Base-by-base conservation (phyloP, 257 asterid genomes). In the Solanum microdontum region DNA sequence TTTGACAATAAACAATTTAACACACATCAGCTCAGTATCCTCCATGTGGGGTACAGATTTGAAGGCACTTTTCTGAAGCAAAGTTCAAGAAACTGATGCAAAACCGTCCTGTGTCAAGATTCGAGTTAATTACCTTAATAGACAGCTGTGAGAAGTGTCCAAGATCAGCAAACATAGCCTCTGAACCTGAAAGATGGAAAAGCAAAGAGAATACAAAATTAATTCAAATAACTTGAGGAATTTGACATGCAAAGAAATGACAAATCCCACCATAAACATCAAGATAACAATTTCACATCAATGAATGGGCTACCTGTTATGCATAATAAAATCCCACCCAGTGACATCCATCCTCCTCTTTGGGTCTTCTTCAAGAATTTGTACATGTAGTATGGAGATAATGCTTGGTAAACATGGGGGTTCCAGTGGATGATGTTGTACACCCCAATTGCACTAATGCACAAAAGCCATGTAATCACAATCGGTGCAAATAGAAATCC, bases 141-240 rank as follows among this genome's bases (percentile, higher is more conserved):
- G 98, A 95, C 91, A 95, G 30, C 93, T 95, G 99, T 1, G 99
- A 96, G 83, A 96, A 96, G 90, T 96, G 99, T 45, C 99, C 99
- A 88, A 95, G 99, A 92, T 96, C 99, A 37, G 99, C 99, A 90
- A 89, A 95, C 99, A 96, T 96, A 72, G 99, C 98, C 90, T 96
- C 99, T 3, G 99, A 96, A 89, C 99, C 99, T 94, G 92, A 85
- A 87, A 84, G 33, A 69, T 8, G 28, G 28, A 86, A 30, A 82
- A 55, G 84, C 69, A 82, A 30, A 48, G 85, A 48, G 69, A 48
- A 51, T 28, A 45, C n/a, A 8, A 82, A 17, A 28, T 74, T 36
- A 39, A 36, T 6, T 64, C 32, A 64, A 64, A 64, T 64, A 64
- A 10, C 13, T 64, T n/a, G 15, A 64, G 70, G 17, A 64, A 64